Base-by-base conservation (phyloP, 2,329 filamentous ascomycete species). In the Penicillium sp. region DNA sequence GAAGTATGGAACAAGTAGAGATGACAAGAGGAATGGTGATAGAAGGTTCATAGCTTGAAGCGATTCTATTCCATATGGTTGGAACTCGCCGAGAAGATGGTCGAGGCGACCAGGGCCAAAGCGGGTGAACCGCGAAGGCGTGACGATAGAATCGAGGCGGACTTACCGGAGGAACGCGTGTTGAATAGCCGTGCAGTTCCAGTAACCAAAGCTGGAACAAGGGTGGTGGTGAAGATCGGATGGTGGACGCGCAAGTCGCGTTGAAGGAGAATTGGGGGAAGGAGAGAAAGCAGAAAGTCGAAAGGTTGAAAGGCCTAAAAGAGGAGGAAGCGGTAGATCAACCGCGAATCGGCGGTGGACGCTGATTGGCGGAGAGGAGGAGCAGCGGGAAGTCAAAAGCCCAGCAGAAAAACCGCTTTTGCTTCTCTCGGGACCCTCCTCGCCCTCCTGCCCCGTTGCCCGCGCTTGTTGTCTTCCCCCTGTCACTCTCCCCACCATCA, bases 331-430 rank as follows among this genome's bases (percentile, higher is more conserved):
- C 69, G 69, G 71, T 70, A 74, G 68, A 73, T 72, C 64, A 61
- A 68, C 65, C 66, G 67, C 69, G 67, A 67, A 60, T 60, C 61
- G 57, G 62, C 52, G 46, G 55, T 50, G 59, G 54, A 31, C 35
- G 48, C 21, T 75, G 68, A 75, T 75, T 75, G 73, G 73, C 39
- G 61, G 64, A 72, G 67, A 70, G 64, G 71, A 74, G 73, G 73
- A 72, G 71, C 65, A 68, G 65, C 65, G 62, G 67, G 63, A 67
- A 50, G 64, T 63, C 64, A 66, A 65, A 65, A 42, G 39, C 55
- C 58, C 60, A 56, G 47, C 58, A 59, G 56, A 61, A 63, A 66
- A 60, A 52, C 49, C 51, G 42, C 57, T 55, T 61, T 42, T 52
- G 26, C 71, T 71, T 67, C 69, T 67, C 70, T 58, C 54, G 52